phyloP scores from a whole-genome alignment of 2,329 filamentous ascomycete species.

The Exophiala spinifera region DNA sequence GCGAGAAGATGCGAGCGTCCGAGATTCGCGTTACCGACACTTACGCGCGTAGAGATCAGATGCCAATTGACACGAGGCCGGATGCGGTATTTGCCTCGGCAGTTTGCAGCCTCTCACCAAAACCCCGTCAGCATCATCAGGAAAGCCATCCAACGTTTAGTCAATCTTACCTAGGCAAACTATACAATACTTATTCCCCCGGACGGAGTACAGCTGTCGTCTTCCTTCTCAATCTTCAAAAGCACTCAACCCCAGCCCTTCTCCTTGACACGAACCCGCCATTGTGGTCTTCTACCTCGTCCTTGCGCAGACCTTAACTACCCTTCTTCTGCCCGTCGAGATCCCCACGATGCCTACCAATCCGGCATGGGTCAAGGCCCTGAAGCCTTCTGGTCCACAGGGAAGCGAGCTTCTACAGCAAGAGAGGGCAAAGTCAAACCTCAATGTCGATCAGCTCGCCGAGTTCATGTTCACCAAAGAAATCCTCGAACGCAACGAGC shows the following conservation, averaged over 20 bases:
- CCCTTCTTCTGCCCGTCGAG: neutral
- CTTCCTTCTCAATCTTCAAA: neutral
- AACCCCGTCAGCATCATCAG: neutral
- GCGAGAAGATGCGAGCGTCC: neutral
- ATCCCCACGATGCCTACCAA: constrained; percentile 35
- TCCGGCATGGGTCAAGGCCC: constrained; percentile 64
- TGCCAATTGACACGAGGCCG: neutral
- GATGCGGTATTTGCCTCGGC: neutral
- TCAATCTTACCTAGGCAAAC: too few species aligned
- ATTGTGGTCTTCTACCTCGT: neutral
- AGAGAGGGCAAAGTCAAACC: constrained; percentile 65
- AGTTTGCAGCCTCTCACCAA: neutral
- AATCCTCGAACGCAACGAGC: constrained; percentile 58
- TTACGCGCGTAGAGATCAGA: neutral
- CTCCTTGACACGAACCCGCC: neutral
- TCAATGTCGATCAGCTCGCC: constrained; percentile 65
- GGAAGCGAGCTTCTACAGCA: constrained; percentile 66
- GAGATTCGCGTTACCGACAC: too few species aligned
- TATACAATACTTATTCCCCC: too few species aligned
- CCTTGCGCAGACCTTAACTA: neutral
- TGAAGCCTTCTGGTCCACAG: constrained; percentile 65
- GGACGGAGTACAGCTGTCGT: neutral
- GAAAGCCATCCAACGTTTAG: too few species aligned
- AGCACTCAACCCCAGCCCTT: neutral
- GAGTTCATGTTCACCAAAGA: constrained; percentile 68